Base-by-base conservation (phyloP, 1,284 basidiomycete genomes). In the Golubevia pallescens region DNA sequence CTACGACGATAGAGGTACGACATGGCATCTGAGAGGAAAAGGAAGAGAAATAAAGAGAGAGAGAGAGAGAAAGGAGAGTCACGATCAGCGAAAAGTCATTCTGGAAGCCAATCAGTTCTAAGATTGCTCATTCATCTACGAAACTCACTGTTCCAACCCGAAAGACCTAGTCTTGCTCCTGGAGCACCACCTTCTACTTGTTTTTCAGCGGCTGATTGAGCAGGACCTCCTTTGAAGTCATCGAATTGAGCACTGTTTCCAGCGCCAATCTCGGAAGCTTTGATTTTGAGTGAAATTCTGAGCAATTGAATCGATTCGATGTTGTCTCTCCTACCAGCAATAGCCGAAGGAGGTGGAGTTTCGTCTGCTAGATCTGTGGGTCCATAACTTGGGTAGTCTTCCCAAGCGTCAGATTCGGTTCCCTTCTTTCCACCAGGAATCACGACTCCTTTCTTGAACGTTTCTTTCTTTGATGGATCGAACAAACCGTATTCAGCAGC, bases 281-380 rank as follows among this genome's bases (percentile, higher is more conserved):
- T 48, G 8, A 48, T 48, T 10, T 48, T 10, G 16, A 48, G 42
- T 13, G 42, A 48, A 16, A 6, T 48, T 48, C 42, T 10, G 8
- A 48, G 42, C 8, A 48, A 16, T 13, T 10, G 13, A 16, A 48
- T 48, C 16, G 42, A 10, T 13, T 48, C 42, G 8, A 13, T 16
- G 16, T 10, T 76, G 60, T 81, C 78, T 23, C 77, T 53, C 2
- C 78, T 59, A 1, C 78, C 78, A 2, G 74, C 77, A 20, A 81
- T 73, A 0, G 78, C 77, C 6, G 67, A 67, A 0, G 77, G 78
- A 0, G 78, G 78, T 1, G 78, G 78, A 19, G 69, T 77, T 60
- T 81, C 78, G 13, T 65, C 53, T 3, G 38, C n/a, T 21, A 80
- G 48, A 53, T 76, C 77, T 16, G 67, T 61, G 0, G 77, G 77